phyloP scores from a whole-genome alignment of 2,329 filamentous ascomycete species.

The Alternaria burnsii region DNA sequence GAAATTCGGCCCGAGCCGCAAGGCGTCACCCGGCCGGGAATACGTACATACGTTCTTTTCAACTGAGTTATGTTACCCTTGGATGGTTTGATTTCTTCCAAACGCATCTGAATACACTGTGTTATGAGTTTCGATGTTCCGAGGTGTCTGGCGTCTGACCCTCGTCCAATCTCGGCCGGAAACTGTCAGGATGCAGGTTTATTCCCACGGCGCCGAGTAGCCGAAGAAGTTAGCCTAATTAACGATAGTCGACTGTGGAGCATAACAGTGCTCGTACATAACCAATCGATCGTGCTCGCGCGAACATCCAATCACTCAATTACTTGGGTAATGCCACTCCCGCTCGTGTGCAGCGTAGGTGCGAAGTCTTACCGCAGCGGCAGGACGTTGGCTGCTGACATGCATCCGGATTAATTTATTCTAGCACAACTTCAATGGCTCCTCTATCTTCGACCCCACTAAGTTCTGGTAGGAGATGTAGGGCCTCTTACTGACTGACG shows the following conservation, averaged over 20 bases:
- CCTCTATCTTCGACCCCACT: background rate
- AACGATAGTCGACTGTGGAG: background rate
- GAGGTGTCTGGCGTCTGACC: background rate
- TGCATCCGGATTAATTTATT: background rate
- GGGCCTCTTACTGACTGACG: background rate
- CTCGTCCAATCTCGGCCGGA: background rate
- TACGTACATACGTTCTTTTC: background rate
- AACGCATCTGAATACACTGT: no score
- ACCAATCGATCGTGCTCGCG: background rate
- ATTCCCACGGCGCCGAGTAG: background rate
- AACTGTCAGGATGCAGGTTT: background rate
- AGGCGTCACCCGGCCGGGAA: background rate
- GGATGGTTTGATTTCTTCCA: no score
- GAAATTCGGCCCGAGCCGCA: background rate
- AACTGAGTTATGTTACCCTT: no score
- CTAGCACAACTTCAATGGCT: background rate
- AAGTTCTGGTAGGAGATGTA: background rate
- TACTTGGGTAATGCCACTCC: background rate
- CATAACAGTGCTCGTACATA: background rate
- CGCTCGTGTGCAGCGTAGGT: background rate
- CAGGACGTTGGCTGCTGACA: background rate
- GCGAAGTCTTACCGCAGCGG: background rate
- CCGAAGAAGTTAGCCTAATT: background rate
- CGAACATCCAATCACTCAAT: background rate
- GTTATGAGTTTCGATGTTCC: background rate